A percentile compares a stretch with the other conserved stretches of the same genome.
Conservation (phyloP, 805 yeast species). For the Trichomonascus vanleenenianus region DNA sequence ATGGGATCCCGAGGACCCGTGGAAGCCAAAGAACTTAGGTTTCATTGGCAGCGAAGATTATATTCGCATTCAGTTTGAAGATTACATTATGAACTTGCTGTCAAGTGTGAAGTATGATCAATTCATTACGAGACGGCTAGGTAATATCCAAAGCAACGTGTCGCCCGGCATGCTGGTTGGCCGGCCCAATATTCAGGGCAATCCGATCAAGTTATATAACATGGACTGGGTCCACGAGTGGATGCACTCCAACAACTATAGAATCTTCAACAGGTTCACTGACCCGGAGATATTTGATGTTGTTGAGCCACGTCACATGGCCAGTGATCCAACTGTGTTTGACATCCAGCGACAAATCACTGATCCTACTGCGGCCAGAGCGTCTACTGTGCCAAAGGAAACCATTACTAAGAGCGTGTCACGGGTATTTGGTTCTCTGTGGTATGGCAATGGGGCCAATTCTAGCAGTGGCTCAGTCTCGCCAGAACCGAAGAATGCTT, state of each 20-base stretch:
- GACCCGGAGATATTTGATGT: conserved; percentile 65
- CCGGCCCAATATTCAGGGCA: conserved; percentile 23
- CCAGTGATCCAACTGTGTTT: conserved; percentile 5
- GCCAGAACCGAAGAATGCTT: not conserved
- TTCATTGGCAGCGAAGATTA: conserved; percentile 79
- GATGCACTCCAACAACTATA: conserved; percentile 47
- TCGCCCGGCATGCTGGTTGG: conserved; percentile 26
- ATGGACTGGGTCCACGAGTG: conserved; percentile 43
- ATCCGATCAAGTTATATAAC: conserved; percentile 38
- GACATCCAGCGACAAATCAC: conserved; percentile 7
- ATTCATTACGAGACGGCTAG: conserved; percentile 37
- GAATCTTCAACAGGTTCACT: conserved; percentile 46
- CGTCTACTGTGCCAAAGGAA: conserved; percentile 11
- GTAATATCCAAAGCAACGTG: too few species aligned
- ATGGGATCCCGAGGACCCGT: conserved; percentile 34
- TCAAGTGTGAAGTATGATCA: conserved; percentile 63
- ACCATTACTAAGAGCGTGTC: conserved; percentile 23
- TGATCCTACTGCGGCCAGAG: conserved; percentile 12
- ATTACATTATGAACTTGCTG: conserved; percentile 70
- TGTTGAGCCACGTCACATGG: conserved; percentile 41
- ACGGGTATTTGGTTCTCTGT: conserved; percentile 24
- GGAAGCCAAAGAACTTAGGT: conserved; percentile 38
- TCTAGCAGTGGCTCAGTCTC: not conserved
- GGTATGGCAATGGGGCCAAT: conserved; percentile 13
- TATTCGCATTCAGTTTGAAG: conserved; percentile 82